Evolutionary conservation across 2,329 filamentous ascomycete species (phyloP).

Genomic region (Colletotrichum navitas): DNA sequence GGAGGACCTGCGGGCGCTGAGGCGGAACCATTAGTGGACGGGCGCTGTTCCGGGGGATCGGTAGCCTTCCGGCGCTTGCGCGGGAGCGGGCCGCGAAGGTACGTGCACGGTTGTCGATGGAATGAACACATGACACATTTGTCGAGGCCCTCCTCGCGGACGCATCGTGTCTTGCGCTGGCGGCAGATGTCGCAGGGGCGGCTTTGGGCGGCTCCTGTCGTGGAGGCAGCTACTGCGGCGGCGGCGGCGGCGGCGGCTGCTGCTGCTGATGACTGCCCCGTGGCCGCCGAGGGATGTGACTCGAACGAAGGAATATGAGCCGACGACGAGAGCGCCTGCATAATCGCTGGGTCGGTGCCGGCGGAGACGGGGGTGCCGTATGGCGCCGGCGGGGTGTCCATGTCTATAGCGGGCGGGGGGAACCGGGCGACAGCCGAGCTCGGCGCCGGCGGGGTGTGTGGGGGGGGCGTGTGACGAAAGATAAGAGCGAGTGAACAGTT

Average conservation of each 20-base stretch:
- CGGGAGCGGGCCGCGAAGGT: conserved; percentile 59
- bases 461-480: conserved; percentile 1
- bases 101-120: conserved; percentile 76
- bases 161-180: conserved; percentile 74
- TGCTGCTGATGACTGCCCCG: conserved; percentile 1
- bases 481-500: conserved; percentile 12
- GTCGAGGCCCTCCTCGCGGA: conserved; percentile 69
- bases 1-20: conserved; percentile 26
- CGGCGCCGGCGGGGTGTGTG: neutral
- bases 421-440: conserved; percentile 31
- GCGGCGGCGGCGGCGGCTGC: conserved; percentile 6
- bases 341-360: conserved; percentile 18
- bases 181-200: conserved; percentile 75
- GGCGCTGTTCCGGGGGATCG: conserved; percentile 43
- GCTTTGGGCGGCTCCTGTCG: conserved; percentile 38
- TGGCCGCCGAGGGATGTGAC: conserved; percentile 15
- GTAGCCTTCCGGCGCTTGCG: conserved; percentile 48
- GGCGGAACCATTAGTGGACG: conserved; percentile 37
- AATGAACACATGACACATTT: conserved; percentile 75
- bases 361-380: conserved; percentile 33
- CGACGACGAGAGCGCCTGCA: conserved; percentile 22
- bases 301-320: conserved; percentile 23
- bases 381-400: conserved; percentile 34
- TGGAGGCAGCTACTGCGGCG: conserved; percentile 2
- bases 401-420: conserved; percentile 30